These are phyloP conservation scores for Stropharia rugosoannulata DNA, from an alignment of 768 basidiomycete genomes.

Conservation along the genomic window DNA sequence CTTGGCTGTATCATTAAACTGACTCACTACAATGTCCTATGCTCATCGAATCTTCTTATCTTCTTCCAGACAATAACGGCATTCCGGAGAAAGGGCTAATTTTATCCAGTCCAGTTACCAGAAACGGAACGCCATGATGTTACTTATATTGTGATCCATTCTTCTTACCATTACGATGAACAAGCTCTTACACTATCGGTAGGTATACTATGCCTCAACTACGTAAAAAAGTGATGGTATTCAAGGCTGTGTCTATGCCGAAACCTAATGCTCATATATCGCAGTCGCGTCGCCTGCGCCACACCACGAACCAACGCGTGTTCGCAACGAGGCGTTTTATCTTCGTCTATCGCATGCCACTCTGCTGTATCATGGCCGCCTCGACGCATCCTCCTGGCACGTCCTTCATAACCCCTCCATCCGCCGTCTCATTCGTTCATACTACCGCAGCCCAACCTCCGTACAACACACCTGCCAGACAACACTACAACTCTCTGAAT, in stretches of 20 bases:
- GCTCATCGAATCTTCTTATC: too few relatives aligned
- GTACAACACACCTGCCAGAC: background rate
- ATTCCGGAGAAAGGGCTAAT: too few relatives aligned
- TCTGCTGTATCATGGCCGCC: background rate
- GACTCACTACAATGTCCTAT: too few relatives aligned
- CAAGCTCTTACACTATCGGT: too few relatives aligned
- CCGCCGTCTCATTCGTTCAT: background rate
- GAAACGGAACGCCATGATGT: too few relatives aligned
- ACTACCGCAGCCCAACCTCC: background rate
- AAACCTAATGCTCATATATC: background rate
- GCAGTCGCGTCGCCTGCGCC: background rate
- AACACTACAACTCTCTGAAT: background rate
- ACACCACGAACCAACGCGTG: background rate
- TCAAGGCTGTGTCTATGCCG: background rate
- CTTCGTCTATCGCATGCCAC: background rate
- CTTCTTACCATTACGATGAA: background rate
- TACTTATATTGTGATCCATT: background rate
- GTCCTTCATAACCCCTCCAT: background rate
- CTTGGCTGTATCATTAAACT: too few relatives aligned
- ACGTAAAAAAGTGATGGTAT: background rate
- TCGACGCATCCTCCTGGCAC: background rate
- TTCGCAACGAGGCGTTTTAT: slow-evolving; percentile 3
- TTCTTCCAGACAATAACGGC: too few relatives aligned
- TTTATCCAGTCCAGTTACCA: too few relatives aligned
- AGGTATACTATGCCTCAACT: background rate